Conservation (phyloP, 2,329 filamentous ascomycete genomes). For the Periconia digitata region DNA sequence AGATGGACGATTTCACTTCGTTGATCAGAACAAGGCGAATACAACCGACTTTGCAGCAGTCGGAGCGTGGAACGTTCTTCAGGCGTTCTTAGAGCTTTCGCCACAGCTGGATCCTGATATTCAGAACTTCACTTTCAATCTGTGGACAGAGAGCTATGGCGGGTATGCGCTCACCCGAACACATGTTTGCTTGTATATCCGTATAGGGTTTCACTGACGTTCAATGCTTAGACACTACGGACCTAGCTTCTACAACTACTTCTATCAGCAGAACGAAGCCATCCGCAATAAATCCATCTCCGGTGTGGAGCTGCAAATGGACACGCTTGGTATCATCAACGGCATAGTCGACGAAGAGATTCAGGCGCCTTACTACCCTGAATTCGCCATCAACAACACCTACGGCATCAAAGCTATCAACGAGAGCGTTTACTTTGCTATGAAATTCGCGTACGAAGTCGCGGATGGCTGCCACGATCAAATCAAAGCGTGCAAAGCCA, state of each 20-base stretch:
- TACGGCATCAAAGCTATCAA: slow-evolving; percentile 55
- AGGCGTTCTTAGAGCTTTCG: slow-evolving; percentile 37
- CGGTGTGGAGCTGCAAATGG: slow-evolving; percentile 55
- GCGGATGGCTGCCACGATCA: slow-evolving; percentile 55
- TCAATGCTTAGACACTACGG: slow-evolving; percentile 57
- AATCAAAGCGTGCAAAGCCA: slow-evolving; percentile 49
- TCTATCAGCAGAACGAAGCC: slow-evolving; percentile 57
- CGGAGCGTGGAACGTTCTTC: slow-evolving; percentile 40
- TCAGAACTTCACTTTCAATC: slow-evolving; percentile 54
- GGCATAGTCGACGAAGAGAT: slow-evolving; percentile 54
- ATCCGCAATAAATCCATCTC: slow-evolving; percentile 51
- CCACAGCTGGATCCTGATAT: slow-evolving; percentile 52
- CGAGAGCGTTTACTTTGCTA: slow-evolving; percentile 48
- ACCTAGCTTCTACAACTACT: slow-evolving; percentile 58
- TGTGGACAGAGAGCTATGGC: slow-evolving; percentile 49
- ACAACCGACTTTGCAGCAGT: slow-evolving; percentile 38
- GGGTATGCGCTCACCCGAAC: not conserved
- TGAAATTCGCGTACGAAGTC: slow-evolving; percentile 49
- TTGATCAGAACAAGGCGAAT: slow-evolving; percentile 31
- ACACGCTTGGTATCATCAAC: slow-evolving; percentile 58
- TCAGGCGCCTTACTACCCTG: slow-evolving; percentile 50
- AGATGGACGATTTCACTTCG: slow-evolving; percentile 33
- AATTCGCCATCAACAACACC: slow-evolving; percentile 58
- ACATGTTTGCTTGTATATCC: too few relatives aligned
- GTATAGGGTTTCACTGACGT: slow-evolving; percentile 22